A percentile compares a stretch with the other conserved stretches of the same genome.
Evolutionary conservation across 352 stramenopile genomes (phyloP).

Genomic region (Phytophthora macrochlamydospora): DNA sequence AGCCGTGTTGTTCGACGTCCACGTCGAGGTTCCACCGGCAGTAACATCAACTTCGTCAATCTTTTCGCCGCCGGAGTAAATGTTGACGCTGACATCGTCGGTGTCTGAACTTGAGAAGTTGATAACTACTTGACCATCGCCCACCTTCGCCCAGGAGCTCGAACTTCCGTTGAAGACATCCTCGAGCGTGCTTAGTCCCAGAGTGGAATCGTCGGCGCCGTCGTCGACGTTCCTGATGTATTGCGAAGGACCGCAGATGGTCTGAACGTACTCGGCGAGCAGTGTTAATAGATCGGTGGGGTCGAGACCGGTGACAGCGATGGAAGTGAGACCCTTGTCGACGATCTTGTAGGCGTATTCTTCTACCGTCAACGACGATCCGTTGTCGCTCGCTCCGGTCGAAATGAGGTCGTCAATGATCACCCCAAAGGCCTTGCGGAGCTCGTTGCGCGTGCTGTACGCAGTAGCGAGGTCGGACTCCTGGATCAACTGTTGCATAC

Average conservation of each 20-base stretch:
- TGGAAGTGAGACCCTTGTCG: conserved; percentile 34
- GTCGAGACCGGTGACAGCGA: conserved; percentile 38
- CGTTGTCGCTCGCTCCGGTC: conserved; percentile 21
- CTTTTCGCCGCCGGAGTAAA: conserved; percentile 12
- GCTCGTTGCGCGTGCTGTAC: conserved; percentile 34
- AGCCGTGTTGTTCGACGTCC: conserved; percentile 8
- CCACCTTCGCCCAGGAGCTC: conserved; percentile 30
- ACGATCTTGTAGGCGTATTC: conserved; percentile 39
- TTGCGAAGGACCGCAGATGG: conserved; percentile 45
- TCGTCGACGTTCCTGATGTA: conserved; percentile 47
- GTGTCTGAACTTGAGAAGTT: conserved; percentile 16
- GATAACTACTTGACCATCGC: conserved; percentile 6
- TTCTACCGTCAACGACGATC: conserved; percentile 23
- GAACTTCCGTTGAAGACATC: conserved; percentile 36
- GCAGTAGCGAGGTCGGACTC: conserved; percentile 7
- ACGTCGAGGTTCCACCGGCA: conserved; percentile 7
- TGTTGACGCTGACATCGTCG: conserved; percentile 20
- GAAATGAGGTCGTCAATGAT: conserved; percentile 45
- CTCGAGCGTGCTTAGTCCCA: conserved; percentile 32
- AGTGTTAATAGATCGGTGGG: conserved; percentile 35
- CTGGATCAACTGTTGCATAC: conserved; percentile 20
- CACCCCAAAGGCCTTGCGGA: conserved; percentile 39
- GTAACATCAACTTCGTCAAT: conserved; percentile 18
- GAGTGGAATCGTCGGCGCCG: conserved; percentile 21
- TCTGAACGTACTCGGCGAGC: conserved; percentile 44